Conservation (phyloP, 2,329 filamentous ascomycete species). For the Arthrobotrys sinensis region DNA sequence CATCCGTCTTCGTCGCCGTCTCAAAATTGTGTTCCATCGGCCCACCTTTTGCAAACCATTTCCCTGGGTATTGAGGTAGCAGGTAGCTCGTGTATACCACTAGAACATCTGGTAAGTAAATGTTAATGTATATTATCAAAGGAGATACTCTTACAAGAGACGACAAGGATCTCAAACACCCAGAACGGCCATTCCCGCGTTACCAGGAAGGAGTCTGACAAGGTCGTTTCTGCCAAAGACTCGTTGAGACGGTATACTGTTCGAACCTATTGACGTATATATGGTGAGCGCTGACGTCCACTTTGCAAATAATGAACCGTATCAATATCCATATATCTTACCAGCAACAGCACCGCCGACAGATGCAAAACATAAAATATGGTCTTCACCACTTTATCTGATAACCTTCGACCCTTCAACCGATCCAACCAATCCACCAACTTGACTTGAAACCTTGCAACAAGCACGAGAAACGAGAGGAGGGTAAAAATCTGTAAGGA, state of each 20-base stretch:
- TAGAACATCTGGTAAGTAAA: slow-evolving; percentile 1
- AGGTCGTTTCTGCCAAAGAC: slow-evolving; percentile 9
- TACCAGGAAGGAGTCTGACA: slow-evolving; percentile 26
- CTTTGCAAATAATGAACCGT: background rate
- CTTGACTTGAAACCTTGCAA: slow-evolving; percentile 21
- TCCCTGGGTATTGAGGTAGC: slow-evolving; percentile 44
- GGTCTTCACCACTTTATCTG: background rate
- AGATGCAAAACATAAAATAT: slow-evolving; percentile 27
- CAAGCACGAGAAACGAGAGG: slow-evolving; percentile 4
- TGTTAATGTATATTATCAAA: no score
- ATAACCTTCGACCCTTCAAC: slow-evolving; percentile 11
- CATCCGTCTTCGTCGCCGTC: slow-evolving; percentile 3
- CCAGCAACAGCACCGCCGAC: slow-evolving; percentile 32
- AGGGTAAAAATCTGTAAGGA: slow-evolving; percentile 27
- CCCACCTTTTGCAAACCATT: slow-evolving; percentile 37
- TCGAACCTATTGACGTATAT: slow-evolving; percentile 20
- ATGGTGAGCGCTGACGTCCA: no score
- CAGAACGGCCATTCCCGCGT: slow-evolving; percentile 49
- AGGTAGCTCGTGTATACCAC: slow-evolving; percentile 40
- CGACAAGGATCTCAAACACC: slow-evolving; percentile 40
- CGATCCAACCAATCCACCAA: slow-evolving; percentile 8
- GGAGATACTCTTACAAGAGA: slow-evolving; percentile 10
- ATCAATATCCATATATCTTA: slow-evolving; percentile 6
- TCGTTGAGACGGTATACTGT: slow-evolving; percentile 43
- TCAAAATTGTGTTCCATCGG: slow-evolving; percentile 28